Evolutionary conservation across 129 eudicot species (phyloP), one percentile per base, ranked within the genome.

Genomic region (Kitagawia praeruptora): DNA sequence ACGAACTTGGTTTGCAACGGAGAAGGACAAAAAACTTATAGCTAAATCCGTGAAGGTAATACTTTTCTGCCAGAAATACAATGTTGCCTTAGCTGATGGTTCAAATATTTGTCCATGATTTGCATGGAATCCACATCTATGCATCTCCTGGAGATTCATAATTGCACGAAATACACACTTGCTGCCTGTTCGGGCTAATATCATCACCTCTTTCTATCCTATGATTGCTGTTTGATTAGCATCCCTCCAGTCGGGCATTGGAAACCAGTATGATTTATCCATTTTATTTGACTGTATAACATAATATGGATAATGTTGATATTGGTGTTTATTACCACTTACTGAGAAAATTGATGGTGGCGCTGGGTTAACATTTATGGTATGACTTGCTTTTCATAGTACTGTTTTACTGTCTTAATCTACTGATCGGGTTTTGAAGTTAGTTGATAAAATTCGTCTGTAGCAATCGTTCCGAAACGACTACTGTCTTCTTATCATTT

Each of bases 1-100:
- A 80, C 84, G 90, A 80, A 95, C 98, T 54, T 95, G 98, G 98
- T 90, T 90, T 80, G 88, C 86, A 40, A 92, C 97, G 16, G 98
- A 92, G 81, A 90, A 89, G 87, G 94, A 90, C 86, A 95, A 89
- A 75, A 95, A 87, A 75, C 87, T 86, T 64, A 84, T 85, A 54
- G 97, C 91, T 56, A 85, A 92, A 73, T 92, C 92, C 67, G 87
- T 86, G 14, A 92, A 87, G 96, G 98, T 91, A 88, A 64, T 74
- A 37, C 14, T 44, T 8, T 19, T 72, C 12, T 41, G 15, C 27
- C 34, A 72, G 42, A n/a, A 27, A 44, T 12, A 18, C 28, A 4
- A 45, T 27, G 38, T 28, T 44, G 37, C 48, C 19, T 72, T 40
- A 38, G 28, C 31, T 39, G 76, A 40, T 19, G 34, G 76, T 9